Base-by-base conservation (phyloP, 148 eudicot genomes). In the Chenopodium berlandieri region DNA sequence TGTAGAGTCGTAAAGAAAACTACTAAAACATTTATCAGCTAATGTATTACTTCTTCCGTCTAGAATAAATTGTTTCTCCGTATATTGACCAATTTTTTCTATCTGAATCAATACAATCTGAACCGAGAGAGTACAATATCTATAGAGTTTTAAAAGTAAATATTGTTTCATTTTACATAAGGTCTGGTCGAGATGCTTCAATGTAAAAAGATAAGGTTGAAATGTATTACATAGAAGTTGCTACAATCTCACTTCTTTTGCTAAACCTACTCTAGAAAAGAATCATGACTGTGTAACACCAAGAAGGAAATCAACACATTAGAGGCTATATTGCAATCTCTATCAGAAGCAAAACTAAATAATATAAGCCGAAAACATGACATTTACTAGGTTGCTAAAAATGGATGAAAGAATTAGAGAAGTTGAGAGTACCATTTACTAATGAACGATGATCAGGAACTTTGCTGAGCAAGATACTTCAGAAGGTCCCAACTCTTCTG, bases 401-500 rank as follows among this genome's bases (percentile, higher is more conserved):
- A 4, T 20, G 69, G 60, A 13, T 62, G 31, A 20, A 34, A 13
- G 34, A 9, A 2, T 48, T 3, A 75, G 25, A 62, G 66, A 22
- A 20, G 9, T 20, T 20, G 66, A n/a, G 1, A 20, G 66, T 22
- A 62, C 13, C 66, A 20, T 62, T 9, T 7, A 20, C 27, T 20
- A 13, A 19, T 65, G 47, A 54, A 63, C 60, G n/a, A 46, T 34
- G 48, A 5, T 74, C 63, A 77, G 25, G 69, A 65, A 62, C 82
- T 82, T 73, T 80, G 86, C 19, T 71, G 79, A 73, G 83, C 82
- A 48, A 81, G 83, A 71, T 89, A 84, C 19, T 81, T 81, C 81
- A 90, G 77, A 30, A 86, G 81, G 79, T 91, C 90, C 98, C 97
- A 94, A 83, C 97, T 94, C 84, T 83, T 90, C 85, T 93, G 94